Percentiles rank a stretch among this genome's conserved stretches.
phyloP scores from a whole-genome alignment of 2,329 filamentous ascomycete genomes.

The Arthrobotrys megalospora region DNA sequence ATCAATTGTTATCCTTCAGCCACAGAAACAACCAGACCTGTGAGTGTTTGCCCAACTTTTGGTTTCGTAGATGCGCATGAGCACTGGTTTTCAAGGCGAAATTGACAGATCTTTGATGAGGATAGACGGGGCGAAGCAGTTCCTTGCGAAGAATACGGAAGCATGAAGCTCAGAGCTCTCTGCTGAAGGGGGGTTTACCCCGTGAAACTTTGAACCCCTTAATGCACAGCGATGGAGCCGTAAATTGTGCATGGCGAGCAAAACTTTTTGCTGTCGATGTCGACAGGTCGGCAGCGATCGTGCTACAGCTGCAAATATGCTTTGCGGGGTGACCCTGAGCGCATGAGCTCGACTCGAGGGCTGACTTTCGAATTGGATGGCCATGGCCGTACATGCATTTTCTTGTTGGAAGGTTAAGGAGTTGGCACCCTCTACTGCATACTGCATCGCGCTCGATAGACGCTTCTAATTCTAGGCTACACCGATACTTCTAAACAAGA shows the following conservation, averaged over 20 bases:
- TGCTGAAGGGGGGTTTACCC: constrained; percentile 9
- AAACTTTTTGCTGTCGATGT: neutral
- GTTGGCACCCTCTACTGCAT: neutral
- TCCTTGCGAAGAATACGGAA: neutral
- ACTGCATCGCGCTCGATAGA: neutral
- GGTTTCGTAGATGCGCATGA: constrained; percentile 3
- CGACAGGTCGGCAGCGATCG: neutral
- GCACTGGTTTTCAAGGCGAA: neutral
- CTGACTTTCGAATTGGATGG: neutral
- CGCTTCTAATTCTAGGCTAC: neutral
- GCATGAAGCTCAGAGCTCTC: constrained; percentile 2
- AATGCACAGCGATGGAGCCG: neutral
- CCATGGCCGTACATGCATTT: neutral
- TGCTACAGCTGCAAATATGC: neutral
- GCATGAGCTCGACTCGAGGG: neutral
- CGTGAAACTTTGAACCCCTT: neutral
- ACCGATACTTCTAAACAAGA: neutral
- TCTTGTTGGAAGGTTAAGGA: neutral
- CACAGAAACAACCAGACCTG: neutral
- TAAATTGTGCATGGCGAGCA: constrained; percentile 1
- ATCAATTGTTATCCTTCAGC: constrained; percentile 24
- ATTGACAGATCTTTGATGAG: constrained; percentile 14
- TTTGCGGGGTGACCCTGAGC: neutral
- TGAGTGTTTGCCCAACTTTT: neutral
- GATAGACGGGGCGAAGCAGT: neutral